Conservation (phyloP, 805 yeast genomes). For the Lachancea sp. region DNA sequence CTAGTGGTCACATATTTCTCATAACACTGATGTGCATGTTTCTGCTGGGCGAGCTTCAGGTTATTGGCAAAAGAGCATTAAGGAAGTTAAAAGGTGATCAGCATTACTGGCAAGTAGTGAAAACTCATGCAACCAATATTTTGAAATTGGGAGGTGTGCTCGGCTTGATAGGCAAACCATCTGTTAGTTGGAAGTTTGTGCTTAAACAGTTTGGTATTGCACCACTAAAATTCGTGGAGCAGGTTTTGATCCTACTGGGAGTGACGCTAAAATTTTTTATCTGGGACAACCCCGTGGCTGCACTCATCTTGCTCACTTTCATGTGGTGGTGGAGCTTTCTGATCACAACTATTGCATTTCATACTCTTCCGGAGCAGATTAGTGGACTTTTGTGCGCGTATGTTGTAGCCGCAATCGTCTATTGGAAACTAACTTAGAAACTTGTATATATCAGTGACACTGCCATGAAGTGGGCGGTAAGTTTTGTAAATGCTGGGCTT, state of each 20-base stretch:
- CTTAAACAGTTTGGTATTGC: slow-evolving; percentile 12
- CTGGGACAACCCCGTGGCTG: slow-evolving; percentile 25
- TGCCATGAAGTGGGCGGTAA: slow-evolving; percentile 78
- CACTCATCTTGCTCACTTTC: slow-evolving; percentile 32
- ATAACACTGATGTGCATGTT: slow-evolving; percentile 41
- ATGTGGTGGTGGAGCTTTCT: slow-evolving; percentile 86
- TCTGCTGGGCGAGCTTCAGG: slow-evolving; percentile 52
- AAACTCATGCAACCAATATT: neutral
- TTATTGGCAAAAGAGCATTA: slow-evolving; percentile 13
- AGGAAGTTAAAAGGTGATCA: slow-evolving; percentile 1
- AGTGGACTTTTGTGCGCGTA: slow-evolving; percentile 64
- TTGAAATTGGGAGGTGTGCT: neutral
- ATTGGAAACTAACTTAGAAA: slow-evolving; percentile 8
- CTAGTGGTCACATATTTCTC: slow-evolving; percentile 88
- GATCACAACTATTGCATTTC: slow-evolving; percentile 81
- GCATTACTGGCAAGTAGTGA: neutral
- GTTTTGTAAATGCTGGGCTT: slow-evolving; percentile 58
- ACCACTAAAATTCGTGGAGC: slow-evolving; percentile 7
- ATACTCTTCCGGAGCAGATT: slow-evolving; percentile 67
- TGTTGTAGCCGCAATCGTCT: slow-evolving; percentile 28
- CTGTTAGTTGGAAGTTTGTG: neutral
- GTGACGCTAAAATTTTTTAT: slow-evolving; percentile 10
- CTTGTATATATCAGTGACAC: slow-evolving; percentile 10
- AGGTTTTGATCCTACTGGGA: slow-evolving; percentile 4
- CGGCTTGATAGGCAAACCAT: neutral